These are phyloP conservation scores for Macrolepiota dolichaula DNA, from an alignment of 768 basidiomycete genomes.

Conservation along the genomic window DNA sequence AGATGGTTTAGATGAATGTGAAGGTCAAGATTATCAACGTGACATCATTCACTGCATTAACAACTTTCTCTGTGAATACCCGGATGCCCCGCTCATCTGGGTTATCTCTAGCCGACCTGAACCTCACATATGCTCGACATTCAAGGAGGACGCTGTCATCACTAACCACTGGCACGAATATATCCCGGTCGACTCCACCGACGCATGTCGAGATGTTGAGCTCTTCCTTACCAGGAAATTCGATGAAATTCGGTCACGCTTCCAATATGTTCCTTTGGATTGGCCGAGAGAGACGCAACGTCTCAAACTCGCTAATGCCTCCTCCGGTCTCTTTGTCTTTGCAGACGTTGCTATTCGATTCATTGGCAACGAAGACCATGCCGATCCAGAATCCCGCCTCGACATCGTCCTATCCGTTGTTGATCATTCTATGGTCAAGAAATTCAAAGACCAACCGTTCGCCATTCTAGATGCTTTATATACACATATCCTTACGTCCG, in stretches of 20 bases:
- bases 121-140: no score
- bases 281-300: no score
- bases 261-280: not conserved
- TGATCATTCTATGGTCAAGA: not conserved
- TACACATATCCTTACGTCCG: no score
- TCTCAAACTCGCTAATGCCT: not conserved
- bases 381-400: no score
- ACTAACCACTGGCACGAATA: not conserved
- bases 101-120: no score
- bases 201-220: no score
- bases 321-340: not conserved
- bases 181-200: no score
- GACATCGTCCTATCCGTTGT: not conserved
- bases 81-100: not conserved
- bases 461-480: no score
- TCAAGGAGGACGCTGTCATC: no score
- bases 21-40: not conserved
- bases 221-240: no score
- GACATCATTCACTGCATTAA: not conserved
- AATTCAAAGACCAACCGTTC: not conserved
- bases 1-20: no score
- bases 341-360: not conserved
- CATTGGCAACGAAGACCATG: not conserved
- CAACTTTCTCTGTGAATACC: not conserved
- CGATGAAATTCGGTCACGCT: not conserved